Evolutionary conservation across 345 rosid genomes (phyloP).

Genomic region (Linum tenue): DNA sequence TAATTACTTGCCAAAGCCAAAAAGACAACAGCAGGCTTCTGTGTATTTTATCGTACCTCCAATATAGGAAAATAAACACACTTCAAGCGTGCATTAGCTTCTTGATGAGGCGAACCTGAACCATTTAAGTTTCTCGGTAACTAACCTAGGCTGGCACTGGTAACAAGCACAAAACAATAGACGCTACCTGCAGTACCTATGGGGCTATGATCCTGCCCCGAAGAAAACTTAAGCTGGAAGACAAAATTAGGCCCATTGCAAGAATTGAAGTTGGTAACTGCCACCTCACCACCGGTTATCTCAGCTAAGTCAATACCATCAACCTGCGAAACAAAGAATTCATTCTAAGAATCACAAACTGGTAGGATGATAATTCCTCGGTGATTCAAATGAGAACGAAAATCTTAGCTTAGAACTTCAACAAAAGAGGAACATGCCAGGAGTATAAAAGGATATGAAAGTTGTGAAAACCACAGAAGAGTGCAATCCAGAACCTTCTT

Average conservation of each 20-base stretch:
- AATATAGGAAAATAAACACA: slow-evolving; percentile 56
- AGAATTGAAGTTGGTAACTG: slow-evolving; percentile 52
- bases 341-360: slow-evolving; percentile 2
- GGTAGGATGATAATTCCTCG: not conserved
- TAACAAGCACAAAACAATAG: not conserved
- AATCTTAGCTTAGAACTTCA: no score
- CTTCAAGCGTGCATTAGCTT: slow-evolving; percentile 64
- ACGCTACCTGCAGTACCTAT: slow-evolving; percentile 14
- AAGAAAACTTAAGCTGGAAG: slow-evolving; percentile 36
- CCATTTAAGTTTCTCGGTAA: slow-evolving; percentile 8
- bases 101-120: slow-evolving; percentile 28
- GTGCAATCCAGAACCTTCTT: not conserved
- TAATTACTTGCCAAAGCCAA: not conserved
- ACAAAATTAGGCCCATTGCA: slow-evolving; percentile 52
- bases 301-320: slow-evolving; percentile 57
- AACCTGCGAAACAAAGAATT: slow-evolving; percentile 30
- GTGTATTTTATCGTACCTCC: slow-evolving; percentile 33
- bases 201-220: slow-evolving; percentile 9
- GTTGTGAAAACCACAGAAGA: not conserved
- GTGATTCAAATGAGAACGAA: not conserved
- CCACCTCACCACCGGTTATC: slow-evolving; percentile 50
- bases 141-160: not conserved
- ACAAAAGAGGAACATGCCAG: no score
- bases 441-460: no score
- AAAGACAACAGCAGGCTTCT: not conserved